A percentile compares a stretch with the other conserved stretches of the same genome.
Conservation (phyloP, 192 early-diverging fungal species). For the Coemansia sp. region DNA sequence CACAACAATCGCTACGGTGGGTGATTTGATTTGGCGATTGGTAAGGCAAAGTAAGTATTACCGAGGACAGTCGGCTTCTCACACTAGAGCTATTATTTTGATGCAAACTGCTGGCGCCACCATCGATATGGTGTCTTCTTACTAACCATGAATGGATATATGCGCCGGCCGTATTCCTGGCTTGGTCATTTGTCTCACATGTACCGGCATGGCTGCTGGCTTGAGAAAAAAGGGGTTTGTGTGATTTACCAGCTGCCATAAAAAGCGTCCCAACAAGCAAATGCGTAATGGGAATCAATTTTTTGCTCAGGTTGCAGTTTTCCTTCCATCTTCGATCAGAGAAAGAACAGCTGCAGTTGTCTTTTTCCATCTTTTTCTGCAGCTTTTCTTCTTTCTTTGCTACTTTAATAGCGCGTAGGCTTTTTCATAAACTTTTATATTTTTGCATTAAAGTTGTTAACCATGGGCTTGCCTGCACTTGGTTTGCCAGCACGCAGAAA, state of each 20-base stretch:
- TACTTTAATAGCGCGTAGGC: not conserved
- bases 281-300: not conserved
- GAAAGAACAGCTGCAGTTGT: not conserved
- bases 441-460: not conserved
- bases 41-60: too few relatives aligned
- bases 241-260: not conserved
- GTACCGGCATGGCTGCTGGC: not conserved
- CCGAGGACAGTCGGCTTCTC: too few relatives aligned
- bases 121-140: not conserved
- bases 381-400: conserved; percentile 1
- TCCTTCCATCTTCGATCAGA: conserved; percentile 27
- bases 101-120: not conserved
- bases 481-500: not conserved
- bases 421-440: not conserved
- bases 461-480: conserved; percentile 7
- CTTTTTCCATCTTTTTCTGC: conserved; percentile 7
- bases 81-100: not conserved
- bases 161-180: not conserved
- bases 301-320: not conserved
- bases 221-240: not conserved
- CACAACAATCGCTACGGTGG: too few relatives aligned
- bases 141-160: not conserved
- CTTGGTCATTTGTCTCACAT: not conserved
- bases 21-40: too few relatives aligned
- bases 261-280: not conserved